Evolutionary conservation across 306 rosid species (phyloP), one percentile per base, ranked within the genome.

Genomic region (Prunus padus): DNA sequence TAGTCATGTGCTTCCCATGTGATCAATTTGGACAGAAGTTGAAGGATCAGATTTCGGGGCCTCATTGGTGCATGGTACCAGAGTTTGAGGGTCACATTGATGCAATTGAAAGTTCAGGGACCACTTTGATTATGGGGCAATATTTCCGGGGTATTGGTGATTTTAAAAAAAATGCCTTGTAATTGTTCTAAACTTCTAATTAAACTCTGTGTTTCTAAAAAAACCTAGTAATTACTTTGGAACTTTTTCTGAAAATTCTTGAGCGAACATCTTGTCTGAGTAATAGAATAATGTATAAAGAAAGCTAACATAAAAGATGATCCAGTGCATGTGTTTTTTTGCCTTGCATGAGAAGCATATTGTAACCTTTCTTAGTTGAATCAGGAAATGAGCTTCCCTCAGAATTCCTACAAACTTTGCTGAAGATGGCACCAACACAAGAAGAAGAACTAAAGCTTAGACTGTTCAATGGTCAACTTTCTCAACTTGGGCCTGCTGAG

Each of bases 401-500:
- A 14, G 99, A 96, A 80, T 86, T 96, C 73, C 63, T 96, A 60
- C 87, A 90, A 50, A 88, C 87, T 42, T 73, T 96, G 79, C 49
- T 96, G 82, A 92, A 88, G 88, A 92, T 96, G 98, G 88, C 92
- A 55, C 99, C 99, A 65, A 90, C 98, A 0, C 8, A 68, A 23
- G 99, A 96, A 65, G 99, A 96, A 88, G 99, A 96, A 80, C 89
- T 89, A 69, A 96, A 90, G 84, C 98, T 96, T 72, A 89, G 96
- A 84, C 71, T 85, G 54, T 96, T 78, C 80, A 72, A 8, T 79
- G 99, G 98, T 60, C 76, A 69, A 61, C 54, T 68, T 76, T 64
- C 93, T 67, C 91, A 67, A 76, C 99, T 96, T 50, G 88, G 96
- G 42, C 93, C 92, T 15, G 99, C 99, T 57, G 99, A 96, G 50